phyloP scores from a whole-genome alignment of 2,329 filamentous ascomycete species.

The Kalmusia sp. region DNA sequence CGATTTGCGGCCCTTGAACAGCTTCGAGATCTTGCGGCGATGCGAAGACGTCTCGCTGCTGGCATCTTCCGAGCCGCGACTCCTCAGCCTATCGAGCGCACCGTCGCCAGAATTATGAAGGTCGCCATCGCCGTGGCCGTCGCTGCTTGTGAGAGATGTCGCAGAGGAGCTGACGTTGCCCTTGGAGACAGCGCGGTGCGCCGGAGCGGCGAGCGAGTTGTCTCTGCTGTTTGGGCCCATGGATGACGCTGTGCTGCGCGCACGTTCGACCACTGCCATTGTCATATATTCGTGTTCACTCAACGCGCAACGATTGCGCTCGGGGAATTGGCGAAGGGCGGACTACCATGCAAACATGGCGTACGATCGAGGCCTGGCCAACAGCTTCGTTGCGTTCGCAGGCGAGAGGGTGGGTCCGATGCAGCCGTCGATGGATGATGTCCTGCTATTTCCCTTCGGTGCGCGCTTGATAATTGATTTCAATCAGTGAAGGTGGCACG shows the following conservation, averaged over 20 bases:
- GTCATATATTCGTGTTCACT: neutral
- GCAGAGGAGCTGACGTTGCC: constrained; percentile 37
- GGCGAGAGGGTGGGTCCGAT: neutral
- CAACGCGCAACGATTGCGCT: neutral
- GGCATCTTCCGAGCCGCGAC: constrained; percentile 49
- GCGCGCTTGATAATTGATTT: too few relatives aligned
- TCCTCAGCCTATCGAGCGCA: constrained; percentile 49
- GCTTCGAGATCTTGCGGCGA: constrained; percentile 58
- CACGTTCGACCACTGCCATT: constrained; percentile 34
- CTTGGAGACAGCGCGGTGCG: constrained; percentile 25
- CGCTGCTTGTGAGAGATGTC: constrained; percentile 41
- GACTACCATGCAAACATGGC: constrained; percentile 7
- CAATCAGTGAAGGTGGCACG: too few relatives aligned
- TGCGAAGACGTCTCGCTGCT: constrained; percentile 48
- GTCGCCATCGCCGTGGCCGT: constrained; percentile 30
- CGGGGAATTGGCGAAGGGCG: neutral
- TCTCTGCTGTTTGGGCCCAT: constrained; percentile 26
- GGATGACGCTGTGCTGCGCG: constrained; percentile 30
- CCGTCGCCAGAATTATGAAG: constrained; percentile 45
- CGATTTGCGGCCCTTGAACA: constrained; percentile 56
- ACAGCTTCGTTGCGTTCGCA: neutral
- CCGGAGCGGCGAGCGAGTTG: constrained; percentile 32
- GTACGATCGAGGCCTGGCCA: neutral
- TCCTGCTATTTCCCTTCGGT: too few relatives aligned
- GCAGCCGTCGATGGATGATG: too few relatives aligned